Evolutionary conservation across 306 rosid genomes (phyloP).

Genomic region (Ziziphus jujuba): DNA sequence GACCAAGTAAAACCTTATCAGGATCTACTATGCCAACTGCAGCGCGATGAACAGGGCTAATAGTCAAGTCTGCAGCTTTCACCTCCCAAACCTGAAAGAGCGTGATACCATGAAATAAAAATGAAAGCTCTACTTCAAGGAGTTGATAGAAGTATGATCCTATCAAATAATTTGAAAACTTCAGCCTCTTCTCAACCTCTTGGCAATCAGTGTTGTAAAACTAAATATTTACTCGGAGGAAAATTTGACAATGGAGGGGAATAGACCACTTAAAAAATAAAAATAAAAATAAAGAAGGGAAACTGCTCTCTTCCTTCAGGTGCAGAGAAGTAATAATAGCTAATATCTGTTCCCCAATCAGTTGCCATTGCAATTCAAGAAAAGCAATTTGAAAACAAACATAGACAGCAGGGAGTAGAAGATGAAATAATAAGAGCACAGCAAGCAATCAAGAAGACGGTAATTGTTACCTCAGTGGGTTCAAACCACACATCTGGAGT

Average conservation of each 20-base stretch:
- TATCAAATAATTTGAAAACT: background rate
- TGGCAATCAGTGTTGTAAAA: background rate
- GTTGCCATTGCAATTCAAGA: background rate
- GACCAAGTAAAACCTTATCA: constrained; percentile 51
- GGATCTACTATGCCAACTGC: constrained; percentile 79
- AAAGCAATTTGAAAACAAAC: constrained; percentile 10
- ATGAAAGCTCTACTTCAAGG: background rate
- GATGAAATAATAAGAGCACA: background rate
- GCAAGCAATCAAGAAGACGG: constrained; percentile 20
- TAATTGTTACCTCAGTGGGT: constrained; percentile 61
- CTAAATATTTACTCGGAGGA: background rate
- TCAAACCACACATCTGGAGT: constrained; percentile 98
- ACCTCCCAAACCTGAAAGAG: constrained; percentile 87
- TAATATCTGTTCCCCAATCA: background rate
- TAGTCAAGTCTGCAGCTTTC: constrained; percentile 93
- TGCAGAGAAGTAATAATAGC: background rate
- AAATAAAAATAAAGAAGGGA: too few relatives aligned
- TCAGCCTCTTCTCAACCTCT: constrained; percentile 8
- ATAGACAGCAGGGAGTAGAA: background rate
- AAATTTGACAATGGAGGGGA: background rate
- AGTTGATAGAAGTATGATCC: background rate
- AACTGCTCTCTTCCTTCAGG: background rate
- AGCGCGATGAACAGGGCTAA: constrained; percentile 92
- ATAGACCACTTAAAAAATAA: too few relatives aligned
- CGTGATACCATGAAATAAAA: background rate